A percentile compares a stretch with the other conserved stretches of the same genome.
These are phyloP conservation scores for Triticum urartu DNA, from an alignment of 176 grass and related monocot genomes.

Conservation along the genomic window DNA sequence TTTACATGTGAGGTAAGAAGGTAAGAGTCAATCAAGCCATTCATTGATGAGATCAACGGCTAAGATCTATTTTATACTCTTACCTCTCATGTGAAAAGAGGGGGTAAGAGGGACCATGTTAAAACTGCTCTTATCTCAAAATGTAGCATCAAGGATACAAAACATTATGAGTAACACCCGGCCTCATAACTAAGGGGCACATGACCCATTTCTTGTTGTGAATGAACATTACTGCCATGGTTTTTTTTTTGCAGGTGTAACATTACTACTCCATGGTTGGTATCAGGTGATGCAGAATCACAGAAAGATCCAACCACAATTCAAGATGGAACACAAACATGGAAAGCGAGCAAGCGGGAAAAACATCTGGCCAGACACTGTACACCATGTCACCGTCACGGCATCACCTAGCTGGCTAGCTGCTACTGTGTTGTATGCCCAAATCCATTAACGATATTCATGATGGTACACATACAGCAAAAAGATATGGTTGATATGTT, in stretches of 20 bases:
- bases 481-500: background rate
- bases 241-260: too few species aligned
- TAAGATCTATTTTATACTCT: too few species aligned
- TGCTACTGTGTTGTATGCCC: background rate
- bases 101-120: too few species aligned
- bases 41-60: too few species aligned
- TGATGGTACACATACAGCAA: background rate
- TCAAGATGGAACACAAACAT: background rate
- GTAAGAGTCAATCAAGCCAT: too few species aligned
- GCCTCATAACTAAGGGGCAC: background rate
- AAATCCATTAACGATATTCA: background rate
- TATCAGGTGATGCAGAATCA: conserved; percentile 2
- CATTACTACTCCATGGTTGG: background rate
- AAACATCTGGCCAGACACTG: background rate
- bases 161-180: too few species aligned
- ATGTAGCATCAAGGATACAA: too few species aligned
- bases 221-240: background rate
- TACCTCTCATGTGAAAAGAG: too few species aligned
- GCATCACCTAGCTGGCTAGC: too few species aligned
- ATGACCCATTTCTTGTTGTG: background rate
- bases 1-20: too few species aligned
- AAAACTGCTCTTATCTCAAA: too few species aligned
- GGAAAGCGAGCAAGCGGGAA: background rate
- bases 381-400: background rate
- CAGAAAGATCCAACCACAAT: conserved; percentile 12